Percentiles rank a stretch among this genome's conserved stretches.
phyloP scores from a whole-genome alignment of 306 rosid genomes.

The Gastrolobium villosum region DNA sequence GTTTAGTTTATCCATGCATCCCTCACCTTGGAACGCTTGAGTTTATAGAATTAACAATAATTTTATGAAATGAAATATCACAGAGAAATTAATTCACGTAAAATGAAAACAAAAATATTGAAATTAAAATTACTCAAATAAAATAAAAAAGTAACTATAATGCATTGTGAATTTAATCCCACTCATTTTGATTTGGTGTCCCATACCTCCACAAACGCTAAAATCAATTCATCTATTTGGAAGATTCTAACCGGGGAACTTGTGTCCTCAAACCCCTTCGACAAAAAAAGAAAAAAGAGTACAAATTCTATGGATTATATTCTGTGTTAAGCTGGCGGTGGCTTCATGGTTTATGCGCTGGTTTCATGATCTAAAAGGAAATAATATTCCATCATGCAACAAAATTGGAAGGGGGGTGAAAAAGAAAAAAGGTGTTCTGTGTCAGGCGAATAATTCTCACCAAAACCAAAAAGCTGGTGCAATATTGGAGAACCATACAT shows the following conservation, averaged over 20 bases:
- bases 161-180: no score
- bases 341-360: slow-evolving; percentile 38
- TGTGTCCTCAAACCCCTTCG: neutral
- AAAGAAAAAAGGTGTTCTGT: neutral
- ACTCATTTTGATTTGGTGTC: no score
- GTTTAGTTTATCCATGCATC: no score
- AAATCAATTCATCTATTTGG: no score
- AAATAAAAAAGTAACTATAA: no score
- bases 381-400: slow-evolving; percentile 42
- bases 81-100: no score
- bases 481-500: slow-evolving; percentile 32
- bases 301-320: slow-evolving; percentile 25
- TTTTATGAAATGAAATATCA: no score
- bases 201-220: no score
- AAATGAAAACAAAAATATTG: no score
- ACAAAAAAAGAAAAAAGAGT: slow-evolving; percentile 21
- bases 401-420: neutral
- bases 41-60: no score
- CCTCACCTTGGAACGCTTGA: no score
- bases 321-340: neutral
- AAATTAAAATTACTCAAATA: no score
- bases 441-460: slow-evolving; percentile 34
- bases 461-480: slow-evolving; percentile 42
- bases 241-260: neutral
- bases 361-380: slow-evolving; percentile 46